A percentile compares a stretch with the other conserved stretches of the same genome.
phyloP scores from a whole-genome alignment of 148 eudicot species.

The Vaccinium darrowii region DNA sequence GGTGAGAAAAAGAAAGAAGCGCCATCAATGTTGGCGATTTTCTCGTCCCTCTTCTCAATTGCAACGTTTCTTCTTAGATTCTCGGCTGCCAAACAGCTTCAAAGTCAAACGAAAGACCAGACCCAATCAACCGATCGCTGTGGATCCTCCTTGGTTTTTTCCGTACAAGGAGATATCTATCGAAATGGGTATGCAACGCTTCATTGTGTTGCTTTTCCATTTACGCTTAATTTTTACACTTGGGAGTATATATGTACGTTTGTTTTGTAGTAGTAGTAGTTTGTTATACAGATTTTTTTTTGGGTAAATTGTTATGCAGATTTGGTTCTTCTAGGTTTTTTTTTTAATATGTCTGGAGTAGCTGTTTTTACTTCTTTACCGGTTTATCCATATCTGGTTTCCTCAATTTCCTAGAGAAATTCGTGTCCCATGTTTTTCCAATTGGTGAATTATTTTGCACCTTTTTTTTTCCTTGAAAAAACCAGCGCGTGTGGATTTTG shows the following conservation, averaged over 20 bases:
- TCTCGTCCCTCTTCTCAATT: not conserved
- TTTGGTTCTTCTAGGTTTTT: not conserved
- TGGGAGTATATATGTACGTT: too few relatives aligned
- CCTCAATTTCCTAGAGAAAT: not conserved
- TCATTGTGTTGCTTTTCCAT: not conserved
- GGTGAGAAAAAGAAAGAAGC: constrained; percentile 3
- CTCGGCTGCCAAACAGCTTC: constrained; percentile 10
- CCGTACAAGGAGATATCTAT: constrained; percentile 12
- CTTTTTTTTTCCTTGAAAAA: not conserved
- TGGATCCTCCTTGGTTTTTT: constrained; percentile 8
- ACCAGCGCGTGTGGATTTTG: not conserved
- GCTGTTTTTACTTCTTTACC: not conserved
- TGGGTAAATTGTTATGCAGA: not conserved
- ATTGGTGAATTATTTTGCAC: not conserved
- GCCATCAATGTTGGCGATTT: not conserved
- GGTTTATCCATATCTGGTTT: not conserved
- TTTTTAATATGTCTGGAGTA: not conserved
- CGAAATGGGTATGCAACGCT: not conserved
- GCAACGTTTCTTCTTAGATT: not conserved
- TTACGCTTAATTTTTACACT: not conserved
- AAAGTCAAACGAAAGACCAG: not conserved
- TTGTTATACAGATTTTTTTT: too few relatives aligned
- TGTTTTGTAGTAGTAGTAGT: not conserved
- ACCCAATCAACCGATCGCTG: not conserved
- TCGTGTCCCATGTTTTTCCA: not conserved